These are phyloP conservation scores for Canariomyces notabilis DNA, from an alignment of 2,329 filamentous ascomycete species.

Conservation along the genomic window DNA sequence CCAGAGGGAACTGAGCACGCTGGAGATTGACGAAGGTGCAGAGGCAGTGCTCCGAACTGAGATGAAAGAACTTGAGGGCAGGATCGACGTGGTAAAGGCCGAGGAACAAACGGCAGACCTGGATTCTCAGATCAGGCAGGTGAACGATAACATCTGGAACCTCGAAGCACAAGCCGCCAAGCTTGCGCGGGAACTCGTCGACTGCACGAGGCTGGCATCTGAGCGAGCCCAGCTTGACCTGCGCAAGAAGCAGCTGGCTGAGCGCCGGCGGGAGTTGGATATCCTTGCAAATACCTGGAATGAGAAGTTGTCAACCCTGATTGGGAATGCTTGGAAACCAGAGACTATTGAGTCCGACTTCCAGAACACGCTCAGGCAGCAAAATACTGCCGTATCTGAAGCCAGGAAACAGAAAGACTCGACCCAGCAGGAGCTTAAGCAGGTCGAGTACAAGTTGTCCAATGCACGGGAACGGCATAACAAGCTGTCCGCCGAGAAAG, in stretches of 20 bases:
- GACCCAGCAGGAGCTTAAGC: conserved; percentile 66
- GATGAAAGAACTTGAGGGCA: conserved; percentile 61
- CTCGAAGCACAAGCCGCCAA: conserved; percentile 68
- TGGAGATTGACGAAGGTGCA: conserved; percentile 80
- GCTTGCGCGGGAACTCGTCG: conserved; percentile 74
- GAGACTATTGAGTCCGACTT: conserved; percentile 67
- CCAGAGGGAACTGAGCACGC: conserved; percentile 64
- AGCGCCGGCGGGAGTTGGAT: conserved; percentile 68
- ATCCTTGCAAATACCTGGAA: conserved; percentile 73
- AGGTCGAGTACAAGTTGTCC: conserved; percentile 68
- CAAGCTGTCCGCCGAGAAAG: conserved; percentile 58
- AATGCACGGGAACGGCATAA: conserved; percentile 59
- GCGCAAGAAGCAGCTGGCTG: conserved; percentile 72
- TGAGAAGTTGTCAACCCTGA: conserved; percentile 58
- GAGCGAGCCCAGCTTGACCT: conserved; percentile 81
- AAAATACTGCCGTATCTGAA: conserved; percentile 53
- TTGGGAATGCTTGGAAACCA: conserved; percentile 65
- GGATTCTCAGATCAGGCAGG: conserved; percentile 64
- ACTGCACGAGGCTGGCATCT: conserved; percentile 73
- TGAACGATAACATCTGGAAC: conserved; percentile 59
- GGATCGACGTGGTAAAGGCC: conserved; percentile 57
- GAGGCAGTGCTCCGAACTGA: conserved; percentile 72
- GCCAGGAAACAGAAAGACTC: conserved; percentile 67
- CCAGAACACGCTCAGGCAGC: conserved; percentile 56
- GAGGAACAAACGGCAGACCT: conserved; percentile 60